Conservation (phyloP, 139 green algal genomes). For the Micractinium sp. region DNA sequence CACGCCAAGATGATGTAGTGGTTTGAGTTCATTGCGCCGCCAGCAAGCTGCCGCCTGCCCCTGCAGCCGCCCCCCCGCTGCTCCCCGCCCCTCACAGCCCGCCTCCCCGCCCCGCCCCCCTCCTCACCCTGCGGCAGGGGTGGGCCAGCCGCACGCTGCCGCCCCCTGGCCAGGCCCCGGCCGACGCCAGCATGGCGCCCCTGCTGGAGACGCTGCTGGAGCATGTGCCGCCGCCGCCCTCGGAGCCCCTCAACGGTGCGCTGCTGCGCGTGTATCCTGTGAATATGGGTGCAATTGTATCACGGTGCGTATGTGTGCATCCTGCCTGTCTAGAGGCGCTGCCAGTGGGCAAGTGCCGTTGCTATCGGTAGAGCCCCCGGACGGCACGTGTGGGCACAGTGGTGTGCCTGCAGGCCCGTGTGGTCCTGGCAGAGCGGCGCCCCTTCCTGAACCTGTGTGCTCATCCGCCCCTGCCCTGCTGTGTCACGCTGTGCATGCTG, state of each 20-base stretch:
- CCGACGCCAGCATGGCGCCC: conserved; percentile 65
- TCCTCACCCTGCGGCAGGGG: conserved; percentile 43
- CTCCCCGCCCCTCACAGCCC: background rate
- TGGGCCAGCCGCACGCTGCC: conserved; percentile 62
- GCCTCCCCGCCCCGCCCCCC: background rate
- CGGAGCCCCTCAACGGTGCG: background rate
- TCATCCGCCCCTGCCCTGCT: background rate
- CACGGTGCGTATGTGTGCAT: background rate
- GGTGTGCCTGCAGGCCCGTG: too few species aligned
- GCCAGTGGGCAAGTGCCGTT: too few species aligned
- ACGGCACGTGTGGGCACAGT: too few species aligned
- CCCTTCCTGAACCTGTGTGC: background rate
- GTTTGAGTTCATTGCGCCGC: too few species aligned
- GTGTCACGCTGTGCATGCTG: background rate
- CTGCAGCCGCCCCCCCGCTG: too few species aligned
- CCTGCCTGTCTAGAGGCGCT: background rate
- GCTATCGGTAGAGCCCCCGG: too few species aligned
- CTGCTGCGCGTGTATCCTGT: too few species aligned
- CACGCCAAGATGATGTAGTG: too few species aligned
- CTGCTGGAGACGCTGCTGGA: conserved; percentile 82
- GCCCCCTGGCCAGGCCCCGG: conserved; percentile 10
- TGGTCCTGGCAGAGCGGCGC: background rate
- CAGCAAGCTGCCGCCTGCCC: too few species aligned
- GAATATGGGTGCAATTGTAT: too few species aligned
- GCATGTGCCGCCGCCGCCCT: conserved; percentile 73